Percentiles rank a stretch among this genome's conserved stretches.
Conservation (phyloP, 1,284 basidiomycete species). For the Cryptococcus sp. region DNA sequence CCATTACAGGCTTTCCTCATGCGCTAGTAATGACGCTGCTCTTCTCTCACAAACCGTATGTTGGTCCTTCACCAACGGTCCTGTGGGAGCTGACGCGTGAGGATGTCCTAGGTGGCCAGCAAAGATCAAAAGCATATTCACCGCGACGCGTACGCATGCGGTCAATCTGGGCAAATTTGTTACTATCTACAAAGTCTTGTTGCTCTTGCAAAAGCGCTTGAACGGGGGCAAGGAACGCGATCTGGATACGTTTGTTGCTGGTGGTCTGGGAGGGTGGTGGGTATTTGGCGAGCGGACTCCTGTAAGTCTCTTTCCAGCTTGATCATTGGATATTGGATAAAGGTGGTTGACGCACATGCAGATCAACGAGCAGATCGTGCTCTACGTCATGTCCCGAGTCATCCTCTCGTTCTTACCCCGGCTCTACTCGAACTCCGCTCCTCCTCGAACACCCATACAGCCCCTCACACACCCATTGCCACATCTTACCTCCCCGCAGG, state of each 20-base stretch:
- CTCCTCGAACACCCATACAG: conserved; percentile 40
- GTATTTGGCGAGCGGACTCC: conserved; percentile 93
- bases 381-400: conserved; percentile 89
- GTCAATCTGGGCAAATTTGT: conserved; percentile 91
- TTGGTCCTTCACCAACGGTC: conserved; percentile 25
- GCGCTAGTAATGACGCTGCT: conserved; percentile 97
- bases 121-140: conserved; percentile 64
- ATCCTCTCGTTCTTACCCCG: conserved; percentile 85
- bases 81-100: background rate
- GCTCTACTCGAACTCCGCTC: conserved; percentile 44
- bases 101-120: conserved; percentile 30
- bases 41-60: conserved; percentile 84
- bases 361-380: conserved; percentile 98
- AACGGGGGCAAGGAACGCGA: conserved; percentile 79
- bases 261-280: conserved; percentile 85
- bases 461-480: conserved; percentile 47
- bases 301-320: conserved; percentile 33
- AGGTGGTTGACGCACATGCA: conserved; percentile 15
- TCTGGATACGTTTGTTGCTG: conserved; percentile 88
- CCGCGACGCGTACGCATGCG: conserved; percentile 69
- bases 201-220: conserved; percentile 75
- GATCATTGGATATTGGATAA: background rate
- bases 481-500: conserved; percentile 38
- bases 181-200: conserved; percentile 82
- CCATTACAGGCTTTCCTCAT: conserved; percentile 74